phyloP scores from a whole-genome alignment of 1,284 basidiomycete species.

The Sporisorium iseilematis-ciliati region DNA sequence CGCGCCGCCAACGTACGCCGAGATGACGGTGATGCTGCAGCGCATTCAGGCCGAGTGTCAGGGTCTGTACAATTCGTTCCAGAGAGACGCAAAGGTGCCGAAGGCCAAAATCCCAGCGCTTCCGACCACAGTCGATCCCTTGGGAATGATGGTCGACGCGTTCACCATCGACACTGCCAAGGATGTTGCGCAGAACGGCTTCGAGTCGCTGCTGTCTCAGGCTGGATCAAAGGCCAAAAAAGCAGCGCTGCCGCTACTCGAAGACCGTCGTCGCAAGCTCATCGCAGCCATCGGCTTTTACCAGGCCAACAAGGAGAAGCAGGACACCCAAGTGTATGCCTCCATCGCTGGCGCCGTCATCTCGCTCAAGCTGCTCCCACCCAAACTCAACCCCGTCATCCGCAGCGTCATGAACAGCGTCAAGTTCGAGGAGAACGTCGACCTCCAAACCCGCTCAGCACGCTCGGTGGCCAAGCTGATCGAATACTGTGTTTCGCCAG shows the following conservation, averaged over 20 bases:
- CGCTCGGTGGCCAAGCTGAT: conserved; percentile 88
- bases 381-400: conserved; percentile 93
- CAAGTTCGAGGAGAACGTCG: conserved; percentile 84
- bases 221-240: conserved; percentile 78
- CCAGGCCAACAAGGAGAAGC: conserved; percentile 83
- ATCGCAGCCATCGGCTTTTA: conserved; percentile 85
- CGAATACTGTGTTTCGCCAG: conserved; percentile 80
- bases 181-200: conserved; percentile 79
- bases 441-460: conserved; percentile 91
- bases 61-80: conserved; percentile 83
- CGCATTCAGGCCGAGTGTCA: conserved; percentile 86
- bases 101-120: conserved; percentile 83
- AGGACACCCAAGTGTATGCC: conserved; percentile 88
- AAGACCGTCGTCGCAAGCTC: conserved; percentile 82
- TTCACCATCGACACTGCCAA: conserved; percentile 88
- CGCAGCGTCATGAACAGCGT: conserved; percentile 98
- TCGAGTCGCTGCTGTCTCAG: conserved; percentile 74
- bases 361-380: conserved; percentile 60
- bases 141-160: conserved; percentile 75
- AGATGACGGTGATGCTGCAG: conserved; percentile 85
- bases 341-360: conserved; percentile 92
- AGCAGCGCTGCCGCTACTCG: conserved; percentile 78
- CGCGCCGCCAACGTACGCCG: conserved; percentile 83
- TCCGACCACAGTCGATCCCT: conserved; percentile 80
- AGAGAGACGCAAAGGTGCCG: conserved; percentile 85